A percentile compares a stretch with the other conserved stretches of the same genome.
phyloP scores from a whole-genome alignment of 2,329 filamentous ascomycete species.

The Canariomyces notabilis region DNA sequence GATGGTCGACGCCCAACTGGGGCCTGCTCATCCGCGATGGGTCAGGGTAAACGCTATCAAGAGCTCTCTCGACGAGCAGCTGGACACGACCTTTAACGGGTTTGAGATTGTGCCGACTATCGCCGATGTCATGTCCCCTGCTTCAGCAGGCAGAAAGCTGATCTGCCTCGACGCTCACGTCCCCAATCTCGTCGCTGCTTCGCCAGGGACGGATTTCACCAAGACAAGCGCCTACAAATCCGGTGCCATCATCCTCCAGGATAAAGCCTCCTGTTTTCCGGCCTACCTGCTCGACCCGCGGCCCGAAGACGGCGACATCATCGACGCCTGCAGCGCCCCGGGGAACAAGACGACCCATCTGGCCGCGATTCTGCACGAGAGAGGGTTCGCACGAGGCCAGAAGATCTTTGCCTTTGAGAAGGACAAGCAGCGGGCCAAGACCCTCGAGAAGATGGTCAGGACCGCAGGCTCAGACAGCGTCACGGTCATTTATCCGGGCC shows the following conservation, averaged over 20 bases:
- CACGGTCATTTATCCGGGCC: constrained; percentile 64
- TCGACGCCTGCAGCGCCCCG: constrained; percentile 92
- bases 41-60: constrained; percentile 79
- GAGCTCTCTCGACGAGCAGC: constrained; percentile 63
- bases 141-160: constrained; percentile 35
- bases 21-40: constrained; percentile 73
- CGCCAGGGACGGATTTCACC: constrained; percentile 65
- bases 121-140: constrained; percentile 45
- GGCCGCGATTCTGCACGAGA: constrained; percentile 62
- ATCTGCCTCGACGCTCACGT: constrained; percentile 76
- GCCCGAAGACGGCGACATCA: constrained; percentile 64
- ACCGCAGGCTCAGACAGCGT: constrained; percentile 64
- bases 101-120: constrained; percentile 56
- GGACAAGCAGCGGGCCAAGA: constrained; percentile 64
- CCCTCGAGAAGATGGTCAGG: constrained; percentile 77
- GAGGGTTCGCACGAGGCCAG: constrained; percentile 30
- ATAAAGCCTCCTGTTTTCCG: constrained; percentile 96
- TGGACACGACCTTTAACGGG: constrained; percentile 66
- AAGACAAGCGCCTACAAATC: constrained; percentile 67
- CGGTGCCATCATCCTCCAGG: constrained; percentile 83
- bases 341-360: constrained; percentile 97
- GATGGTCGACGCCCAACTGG: constrained; percentile 51
- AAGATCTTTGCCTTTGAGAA: constrained; percentile 77
- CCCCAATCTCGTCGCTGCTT: constrained; percentile 75
- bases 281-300: constrained; percentile 75